Base-by-base conservation (phyloP, 345 rosid genomes). In the Pistacia integerrima region DNA sequence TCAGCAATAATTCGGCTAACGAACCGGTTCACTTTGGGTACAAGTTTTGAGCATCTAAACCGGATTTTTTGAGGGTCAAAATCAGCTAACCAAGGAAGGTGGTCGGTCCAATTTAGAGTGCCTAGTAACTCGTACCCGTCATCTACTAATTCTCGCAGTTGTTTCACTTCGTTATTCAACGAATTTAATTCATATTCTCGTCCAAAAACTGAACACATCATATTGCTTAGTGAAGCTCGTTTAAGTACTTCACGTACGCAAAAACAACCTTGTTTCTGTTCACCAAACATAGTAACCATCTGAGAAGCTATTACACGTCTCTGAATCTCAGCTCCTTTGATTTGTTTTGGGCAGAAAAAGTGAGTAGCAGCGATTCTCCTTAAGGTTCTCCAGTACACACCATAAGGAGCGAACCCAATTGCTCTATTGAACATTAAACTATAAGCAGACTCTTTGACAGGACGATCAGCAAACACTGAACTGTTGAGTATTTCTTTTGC, bases 161-260 rank as follows among this genome's bases (percentile, higher is more conserved):
- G 82, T 61, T 74, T 81, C 0, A 74, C 80, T 76, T 90, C 93
- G 33, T 69, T 48, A 48, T 79, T 76, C 8, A 36, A 60, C 8
- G 85, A 80, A 52, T 78, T 86, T 48, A 89, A 67, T 60, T 59
- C 70, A 48, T 92, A 90, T 70, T 86, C 77, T 62, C 76, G 76
- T 76, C 97, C 97, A 66, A 92, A 92, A 75, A 92, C 87, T 8
- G 93, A 90, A 41, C 88, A 76, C 97, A 92, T 89, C 93, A 92
- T 92, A 83, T 88, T 87, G 77, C 82, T 87, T n/a, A 92, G 82
- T 22, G 97, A 90, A 64, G 92, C 93, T 71, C 84, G 77, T 84
- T 90, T 90, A 5, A 92, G 82, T 71, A 87, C 33, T 57, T 89
- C 86, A 3, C 93, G 89, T 16, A 90, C 88, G 5, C 62, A 74